Percentiles rank a stretch among this genome's conserved stretches.
These are phyloP conservation scores for Pythium phragmitis DNA, from an alignment of 352 stramenopile species.

Conservation along the genomic window DNA sequence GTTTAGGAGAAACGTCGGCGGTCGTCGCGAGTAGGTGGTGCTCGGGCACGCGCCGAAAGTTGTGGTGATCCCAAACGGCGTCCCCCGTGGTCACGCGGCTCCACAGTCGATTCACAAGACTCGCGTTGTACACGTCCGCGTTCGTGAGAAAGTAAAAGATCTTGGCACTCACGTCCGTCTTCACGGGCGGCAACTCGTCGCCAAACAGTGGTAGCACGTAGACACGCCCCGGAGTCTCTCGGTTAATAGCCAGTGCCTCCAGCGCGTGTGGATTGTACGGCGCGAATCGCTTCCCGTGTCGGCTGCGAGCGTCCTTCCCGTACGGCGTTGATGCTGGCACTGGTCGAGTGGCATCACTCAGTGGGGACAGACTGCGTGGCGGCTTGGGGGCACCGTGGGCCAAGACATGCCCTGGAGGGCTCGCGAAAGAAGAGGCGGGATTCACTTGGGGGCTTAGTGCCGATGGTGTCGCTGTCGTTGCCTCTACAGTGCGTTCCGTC, in stretches of 20 bases:
- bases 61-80: constrained; percentile 76
- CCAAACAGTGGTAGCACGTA: constrained; percentile 82
- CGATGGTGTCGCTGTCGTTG: neutral
- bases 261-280: constrained; percentile 21
- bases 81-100: constrained; percentile 74
- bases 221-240: constrained; percentile 31
- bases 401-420: constrained; percentile 1
- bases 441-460: constrained; percentile 11
- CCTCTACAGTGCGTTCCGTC: constrained; percentile 12
- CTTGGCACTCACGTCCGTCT: constrained; percentile 49
- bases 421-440: constrained; percentile 13
- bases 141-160: constrained; percentile 80
- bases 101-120: constrained; percentile 82
- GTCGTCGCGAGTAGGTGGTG: neutral
- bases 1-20: constrained; percentile 19
- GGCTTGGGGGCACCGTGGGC: neutral
- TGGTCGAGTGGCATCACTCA: constrained; percentile 26
- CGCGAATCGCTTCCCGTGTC: constrained; percentile 13
- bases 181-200: constrained; percentile 48
- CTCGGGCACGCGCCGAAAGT: constrained; percentile 38
- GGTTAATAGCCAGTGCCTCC: constrained; percentile 16
- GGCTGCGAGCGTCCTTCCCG: neutral
- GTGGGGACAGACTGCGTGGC: constrained; percentile 26
- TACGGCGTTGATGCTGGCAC: constrained; percentile 13
- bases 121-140: constrained; percentile 79